Conservation (phyloP, 1,284 basidiomycete genomes). For the Austroboletus niveus region DNA sequence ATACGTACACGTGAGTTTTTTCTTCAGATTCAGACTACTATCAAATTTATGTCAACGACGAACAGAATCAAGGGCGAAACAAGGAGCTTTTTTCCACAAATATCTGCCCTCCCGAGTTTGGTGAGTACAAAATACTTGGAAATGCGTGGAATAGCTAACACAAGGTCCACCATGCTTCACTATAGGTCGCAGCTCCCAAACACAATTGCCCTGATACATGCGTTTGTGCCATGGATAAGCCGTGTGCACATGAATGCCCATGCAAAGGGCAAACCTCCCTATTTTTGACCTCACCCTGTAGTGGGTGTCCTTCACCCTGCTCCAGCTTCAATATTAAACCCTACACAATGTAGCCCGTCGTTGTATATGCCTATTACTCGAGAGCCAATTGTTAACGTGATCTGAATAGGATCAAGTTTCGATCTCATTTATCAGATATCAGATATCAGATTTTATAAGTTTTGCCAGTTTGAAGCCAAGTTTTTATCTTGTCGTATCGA, state of each 20-base stretch:
- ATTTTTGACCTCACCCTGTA: not conserved
- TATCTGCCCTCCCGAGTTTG: not conserved
- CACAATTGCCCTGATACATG: not conserved
- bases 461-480: no score
- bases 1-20: not conserved
- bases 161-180: not conserved
- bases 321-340: no score
- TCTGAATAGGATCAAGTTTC: no score
- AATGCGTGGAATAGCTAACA: no score
- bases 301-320: slow-evolving; percentile 4
- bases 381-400: no score
- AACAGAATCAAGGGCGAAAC: slow-evolving; percentile 2
- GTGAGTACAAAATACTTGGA: no score
- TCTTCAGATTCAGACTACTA: not conserved
- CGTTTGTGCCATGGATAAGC: not conserved
- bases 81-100: not conserved
- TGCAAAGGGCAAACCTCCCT: not conserved
- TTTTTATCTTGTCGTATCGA: no score
- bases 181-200: no score
- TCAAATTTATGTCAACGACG: not conserved
- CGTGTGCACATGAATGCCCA: not conserved
- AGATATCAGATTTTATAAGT: no score
- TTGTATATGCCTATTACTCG: no score
- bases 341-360: no score
- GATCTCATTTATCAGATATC: no score